A percentile compares a stretch with the other conserved stretches of the same genome.
Conservation (phyloP, 495 filamentous ascomycete species). For the Trichoderma gamsii region DNA sequence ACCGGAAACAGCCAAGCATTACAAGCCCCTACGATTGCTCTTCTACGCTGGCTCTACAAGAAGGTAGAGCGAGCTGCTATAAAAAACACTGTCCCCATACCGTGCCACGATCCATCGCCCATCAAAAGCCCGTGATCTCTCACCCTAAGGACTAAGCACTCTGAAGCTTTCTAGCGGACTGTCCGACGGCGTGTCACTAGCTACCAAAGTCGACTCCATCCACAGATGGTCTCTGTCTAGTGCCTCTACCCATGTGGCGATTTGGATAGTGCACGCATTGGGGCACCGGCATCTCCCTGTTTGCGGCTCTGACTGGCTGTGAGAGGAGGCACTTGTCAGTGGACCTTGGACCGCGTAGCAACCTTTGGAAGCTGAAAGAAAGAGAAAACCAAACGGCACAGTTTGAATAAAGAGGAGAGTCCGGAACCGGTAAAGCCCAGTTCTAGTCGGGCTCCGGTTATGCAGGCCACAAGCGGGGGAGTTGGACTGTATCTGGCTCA, state of each 20-base stretch:
- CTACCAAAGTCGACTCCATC: conserved; percentile 8
- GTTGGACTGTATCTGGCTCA: background rate
- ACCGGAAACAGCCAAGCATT: background rate
- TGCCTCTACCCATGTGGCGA: conserved; percentile 1
- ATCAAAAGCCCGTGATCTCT: background rate
- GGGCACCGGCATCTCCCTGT: background rate
- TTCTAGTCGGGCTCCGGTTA: background rate
- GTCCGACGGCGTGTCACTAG: conserved; percentile 13
- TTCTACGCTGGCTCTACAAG: background rate
- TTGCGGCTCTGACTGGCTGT: conserved; percentile 12
- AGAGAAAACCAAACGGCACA: background rate
- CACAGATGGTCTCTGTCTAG: background rate
- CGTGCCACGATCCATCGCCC: conserved; percentile 1
- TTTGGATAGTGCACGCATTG: background rate
- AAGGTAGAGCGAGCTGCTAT: background rate
- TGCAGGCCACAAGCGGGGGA: conserved; percentile 11
- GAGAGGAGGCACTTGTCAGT: conserved; percentile 2
- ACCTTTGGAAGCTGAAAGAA: conserved; percentile 7
- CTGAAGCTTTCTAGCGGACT: conserved; percentile 10
- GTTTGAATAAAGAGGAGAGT: background rate
- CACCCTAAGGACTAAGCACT: background rate
- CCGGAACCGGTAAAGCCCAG: background rate
- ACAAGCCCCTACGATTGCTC: background rate
- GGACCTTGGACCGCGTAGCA: conserved; percentile 1
- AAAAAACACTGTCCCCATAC: conserved; percentile 9